Conservation (phyloP, 2,329 filamentous ascomycete species). For the Fusarium sp. region DNA sequence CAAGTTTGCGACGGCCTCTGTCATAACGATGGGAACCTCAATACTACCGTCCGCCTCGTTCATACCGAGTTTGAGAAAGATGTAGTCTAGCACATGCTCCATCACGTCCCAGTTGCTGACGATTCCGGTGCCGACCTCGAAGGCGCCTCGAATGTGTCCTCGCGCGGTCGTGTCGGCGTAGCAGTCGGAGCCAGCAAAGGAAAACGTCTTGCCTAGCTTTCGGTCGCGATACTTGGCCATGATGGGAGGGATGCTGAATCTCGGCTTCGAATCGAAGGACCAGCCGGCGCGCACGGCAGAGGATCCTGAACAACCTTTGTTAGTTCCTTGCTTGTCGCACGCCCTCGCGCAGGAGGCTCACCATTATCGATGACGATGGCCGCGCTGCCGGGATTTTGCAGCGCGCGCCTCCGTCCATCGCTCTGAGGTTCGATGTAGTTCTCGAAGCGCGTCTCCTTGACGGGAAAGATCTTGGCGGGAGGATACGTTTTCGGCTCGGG, state of each 20-base stretch:
- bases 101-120: constrained; percentile 98
- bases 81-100: constrained; percentile 93
- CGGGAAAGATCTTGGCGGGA: constrained; percentile 68
- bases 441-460: constrained; percentile 72
- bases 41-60: constrained; percentile 80
- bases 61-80: constrained; percentile 93
- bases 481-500: constrained; percentile 60
- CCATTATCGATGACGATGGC: constrained; percentile 99
- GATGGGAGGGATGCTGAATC: constrained; percentile 85
- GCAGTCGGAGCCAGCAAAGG: constrained; percentile 91
- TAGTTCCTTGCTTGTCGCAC: constrained; percentile 31
- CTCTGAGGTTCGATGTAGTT: constrained; percentile 64
- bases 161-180: constrained; percentile 94
- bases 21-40: constrained; percentile 92
- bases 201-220: constrained; percentile 91
- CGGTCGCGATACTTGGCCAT: constrained; percentile 96
- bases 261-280: constrained; percentile 89
- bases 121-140: constrained; percentile 90
- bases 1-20: constrained; percentile 92
- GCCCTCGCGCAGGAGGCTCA: constrained; percentile 53
- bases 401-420: constrained; percentile 79
- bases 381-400: constrained; percentile 67
- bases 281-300: constrained; percentile 92
- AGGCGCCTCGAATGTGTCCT: constrained; percentile 90
- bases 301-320: constrained; percentile 71